Conservation (phyloP, 2,329 filamentous ascomycete species). For the Fusarium veterinarium region DNA sequence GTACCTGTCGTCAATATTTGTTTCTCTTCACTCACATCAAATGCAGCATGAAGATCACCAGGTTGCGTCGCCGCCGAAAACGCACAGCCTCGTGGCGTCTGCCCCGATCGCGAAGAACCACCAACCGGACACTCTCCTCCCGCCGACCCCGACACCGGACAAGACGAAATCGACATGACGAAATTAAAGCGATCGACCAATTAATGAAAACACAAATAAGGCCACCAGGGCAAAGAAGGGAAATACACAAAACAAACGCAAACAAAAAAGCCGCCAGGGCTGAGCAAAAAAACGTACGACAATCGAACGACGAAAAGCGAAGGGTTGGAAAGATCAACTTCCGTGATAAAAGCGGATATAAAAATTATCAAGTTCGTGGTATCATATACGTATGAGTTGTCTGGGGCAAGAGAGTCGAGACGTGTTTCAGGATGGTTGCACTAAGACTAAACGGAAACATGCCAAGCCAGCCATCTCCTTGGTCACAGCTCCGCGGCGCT, state of each 20-base stretch:
- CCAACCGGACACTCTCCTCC: conserved; percentile 41
- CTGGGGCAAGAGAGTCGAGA: background rate
- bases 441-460: background rate
- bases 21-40: conserved; percentile 4
- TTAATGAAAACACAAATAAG: background rate
- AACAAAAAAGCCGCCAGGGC: conserved; percentile 27
- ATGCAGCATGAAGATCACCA: conserved; percentile 37
- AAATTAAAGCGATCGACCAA: background rate
- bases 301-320: background rate
- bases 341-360: background rate
- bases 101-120: conserved; percentile 4
- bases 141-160: conserved; percentile 48
- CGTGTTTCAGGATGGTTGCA: conserved; percentile 13
- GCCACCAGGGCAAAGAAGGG: conserved; percentile 31
- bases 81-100: conserved; percentile 28
- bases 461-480: background rate
- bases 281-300: background rate
- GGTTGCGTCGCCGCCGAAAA: conserved; percentile 33
- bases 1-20: fast-evolving
- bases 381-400: background rate
- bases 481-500: background rate
- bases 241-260: background rate
- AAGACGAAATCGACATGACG: conserved; percentile 47
- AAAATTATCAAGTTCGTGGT: background rate
- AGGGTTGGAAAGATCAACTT: background rate